Base-by-base conservation (phyloP, 768 basidiomycete genomes). In the Dentipellis sp. region DNA sequence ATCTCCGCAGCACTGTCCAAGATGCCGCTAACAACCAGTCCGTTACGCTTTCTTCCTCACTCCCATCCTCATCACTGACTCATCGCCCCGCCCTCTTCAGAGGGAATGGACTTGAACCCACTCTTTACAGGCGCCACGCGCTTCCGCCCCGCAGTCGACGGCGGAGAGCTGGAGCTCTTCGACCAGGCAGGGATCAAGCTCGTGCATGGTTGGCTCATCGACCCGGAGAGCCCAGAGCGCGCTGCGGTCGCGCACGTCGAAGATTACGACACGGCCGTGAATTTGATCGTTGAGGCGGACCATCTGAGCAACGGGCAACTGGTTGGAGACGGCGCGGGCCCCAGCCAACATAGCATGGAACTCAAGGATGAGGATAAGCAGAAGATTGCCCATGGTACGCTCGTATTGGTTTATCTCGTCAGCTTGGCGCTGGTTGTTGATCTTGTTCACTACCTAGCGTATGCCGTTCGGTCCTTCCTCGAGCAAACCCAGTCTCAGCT, bases 71-170 rank as follows among this genome's bases (percentile, higher is more conserved):
- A 35, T 9, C 22, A 14, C 22, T 48, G 12, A 29, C 36, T 8
- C 36, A 34, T 39, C 21, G 38, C 36, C n/a, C 16, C 11, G 16
- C 29, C 3, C 23, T 14, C 12, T 40, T 9, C 55, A 91, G 87
- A 82, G 76, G 94, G 94, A 11, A 88, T 97, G 76, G 88, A 94
- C 65, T 74, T 97, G 47, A 93, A 97, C 63, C 91, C 93, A 1
- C 69, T 83, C 0, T 97, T 97, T 67, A 87, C 84, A 0, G 78
- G 78, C 0, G 65, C 83, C 7, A 79, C 78, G 2, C 77, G 81
- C 0, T 94, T 94, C 66, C 75, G 80, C 11, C 86, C 90, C 1
- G 70, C 70, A 0, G 73, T 74, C 9, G 75, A 76, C 29, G 81
- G 81, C 0, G 91, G 89, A 1, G 94, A 91, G 65, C 79, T 97